Conservation (phyloP, 2,329 filamentous ascomycete genomes). For the Fusarium longipes region DNA sequence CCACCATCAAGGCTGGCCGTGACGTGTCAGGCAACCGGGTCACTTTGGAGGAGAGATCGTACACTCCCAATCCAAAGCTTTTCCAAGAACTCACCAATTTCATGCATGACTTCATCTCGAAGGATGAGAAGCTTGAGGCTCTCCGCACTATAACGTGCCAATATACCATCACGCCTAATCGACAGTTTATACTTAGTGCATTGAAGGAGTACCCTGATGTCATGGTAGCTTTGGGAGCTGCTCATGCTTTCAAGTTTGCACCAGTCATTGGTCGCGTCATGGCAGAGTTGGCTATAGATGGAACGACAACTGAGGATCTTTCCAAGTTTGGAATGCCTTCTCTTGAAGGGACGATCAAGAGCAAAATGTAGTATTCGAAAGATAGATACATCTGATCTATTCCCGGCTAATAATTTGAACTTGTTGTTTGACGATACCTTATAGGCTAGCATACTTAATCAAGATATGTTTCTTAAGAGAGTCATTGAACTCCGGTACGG, state of each 20-base stretch:
- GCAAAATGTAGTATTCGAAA: background rate
- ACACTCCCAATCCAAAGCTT: background rate
- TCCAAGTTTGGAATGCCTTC: background rate
- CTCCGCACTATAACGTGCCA: slow-evolving; percentile 3
- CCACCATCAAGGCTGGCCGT: background rate
- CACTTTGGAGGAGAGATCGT: background rate
- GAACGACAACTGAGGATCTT: background rate
- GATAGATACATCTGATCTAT: no score
- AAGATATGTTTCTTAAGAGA: no score
- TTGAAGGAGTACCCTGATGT: background rate
- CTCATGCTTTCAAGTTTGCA: slow-evolving; percentile 6
- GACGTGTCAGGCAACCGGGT: background rate
- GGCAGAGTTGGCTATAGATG: slow-evolving; percentile 6
- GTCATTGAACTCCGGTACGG: no score
- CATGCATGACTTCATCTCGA: background rate
- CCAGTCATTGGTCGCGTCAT: background rate
- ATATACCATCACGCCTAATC: background rate
- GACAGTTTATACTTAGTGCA: slow-evolving; percentile 2
- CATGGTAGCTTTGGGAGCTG: background rate
- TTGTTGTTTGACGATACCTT: no score
- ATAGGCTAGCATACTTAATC: no score
- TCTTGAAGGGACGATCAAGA: no score
- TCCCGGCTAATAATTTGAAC: no score
- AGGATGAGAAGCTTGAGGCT: slow-evolving; percentile 1
- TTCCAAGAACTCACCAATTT: background rate